These are phyloP conservation scores for Vitrella brassicaformis DNA, from an alignment of 73 alveolate species.

Conservation along the genomic window DNA sequence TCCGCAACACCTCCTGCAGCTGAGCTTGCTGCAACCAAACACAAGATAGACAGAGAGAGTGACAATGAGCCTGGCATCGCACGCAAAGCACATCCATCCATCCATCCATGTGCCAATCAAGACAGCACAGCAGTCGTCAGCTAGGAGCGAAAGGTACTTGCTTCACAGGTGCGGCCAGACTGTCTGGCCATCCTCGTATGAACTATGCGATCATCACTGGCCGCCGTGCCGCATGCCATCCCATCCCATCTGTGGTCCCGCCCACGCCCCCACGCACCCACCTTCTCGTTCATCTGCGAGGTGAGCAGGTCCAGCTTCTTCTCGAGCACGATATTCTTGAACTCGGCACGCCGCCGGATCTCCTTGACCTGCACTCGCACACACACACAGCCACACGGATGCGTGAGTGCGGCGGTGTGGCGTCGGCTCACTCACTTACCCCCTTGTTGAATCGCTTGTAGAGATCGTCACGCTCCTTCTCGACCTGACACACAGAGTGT, in stretches of 20 bases:
- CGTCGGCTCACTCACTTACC: slow-evolving; percentile 7
- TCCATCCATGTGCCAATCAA: no score
- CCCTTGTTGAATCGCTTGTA: slow-evolving; percentile 58
- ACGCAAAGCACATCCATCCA: no score
- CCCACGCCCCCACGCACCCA: background rate
- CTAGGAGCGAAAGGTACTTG: no score
- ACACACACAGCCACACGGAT: background rate
- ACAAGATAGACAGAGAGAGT: background rate
- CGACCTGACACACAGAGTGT: no score
- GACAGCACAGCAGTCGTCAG: no score
- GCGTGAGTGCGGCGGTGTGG: background rate
- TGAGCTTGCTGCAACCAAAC: slow-evolving; percentile 37
- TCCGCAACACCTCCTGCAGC: slow-evolving; percentile 50
- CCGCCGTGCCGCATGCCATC: background rate
- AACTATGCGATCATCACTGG: no score
- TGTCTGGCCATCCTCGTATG: no score
- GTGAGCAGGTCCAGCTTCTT: slow-evolving; percentile 50
- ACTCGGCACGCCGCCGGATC: slow-evolving; percentile 45
- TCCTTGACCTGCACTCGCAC: background rate
- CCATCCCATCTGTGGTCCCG: no score
- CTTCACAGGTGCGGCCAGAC: no score
- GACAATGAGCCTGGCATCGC: background rate
- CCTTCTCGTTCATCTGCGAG: slow-evolving; percentile 44
- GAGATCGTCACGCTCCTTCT: slow-evolving; percentile 58
- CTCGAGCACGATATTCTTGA: slow-evolving; percentile 56